Base-by-base conservation (phyloP, 1,139 yeast species). In the Tardiomyces depauwii region DNA sequence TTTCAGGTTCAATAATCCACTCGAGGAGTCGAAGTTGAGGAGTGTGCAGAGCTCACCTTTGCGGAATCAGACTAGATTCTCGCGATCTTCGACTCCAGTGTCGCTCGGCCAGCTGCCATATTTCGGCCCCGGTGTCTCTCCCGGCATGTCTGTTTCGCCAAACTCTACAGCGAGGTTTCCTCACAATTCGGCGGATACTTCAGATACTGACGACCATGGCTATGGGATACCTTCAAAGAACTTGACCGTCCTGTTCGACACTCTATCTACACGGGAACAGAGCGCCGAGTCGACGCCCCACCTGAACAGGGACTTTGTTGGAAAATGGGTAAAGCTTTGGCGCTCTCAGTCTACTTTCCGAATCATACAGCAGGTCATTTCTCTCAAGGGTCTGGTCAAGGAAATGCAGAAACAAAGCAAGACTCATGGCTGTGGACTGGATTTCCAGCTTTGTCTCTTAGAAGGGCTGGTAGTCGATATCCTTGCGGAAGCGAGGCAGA, bases 1-100 rank as follows among this genome's bases (percentile, higher is more conserved):
- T 1, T 61, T 61, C 40, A 45, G 64, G 16, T 61, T 57, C 45
- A 56, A 51, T 38, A 51, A 60, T 40, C 63, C 63, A 1, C 52
- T 50, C 23, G 60, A 59, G 40, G 54, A 49, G 7, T 44, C 45
- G 23, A 41, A 33, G n/a, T 46, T 42, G 30, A 40, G 30, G 40
- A 41, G 27, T 32, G 51, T 7, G 36, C 45, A 18, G 19, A 38
- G 14, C 16, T 13, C 27, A 41, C 14, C n/a, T 25, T 33, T 14
- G 6, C 38, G 23, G 2, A 43, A 18, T 40, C 39, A 39, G 13
- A 27, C n/a, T 14, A 7, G 33, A 16, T 36, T 14, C 5, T 19
- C 33, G 25, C 42, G 19, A 7, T 19, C 23, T 9, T 32, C 19
- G 21, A 23, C 40, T 4, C 43, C 41, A 9, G 41, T 19, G 5